A percentile compares a stretch with the other conserved stretches of the same genome.
Conservation (phyloP, 2,329 filamentous ascomycete species). For the Calonectria crousiana region DNA sequence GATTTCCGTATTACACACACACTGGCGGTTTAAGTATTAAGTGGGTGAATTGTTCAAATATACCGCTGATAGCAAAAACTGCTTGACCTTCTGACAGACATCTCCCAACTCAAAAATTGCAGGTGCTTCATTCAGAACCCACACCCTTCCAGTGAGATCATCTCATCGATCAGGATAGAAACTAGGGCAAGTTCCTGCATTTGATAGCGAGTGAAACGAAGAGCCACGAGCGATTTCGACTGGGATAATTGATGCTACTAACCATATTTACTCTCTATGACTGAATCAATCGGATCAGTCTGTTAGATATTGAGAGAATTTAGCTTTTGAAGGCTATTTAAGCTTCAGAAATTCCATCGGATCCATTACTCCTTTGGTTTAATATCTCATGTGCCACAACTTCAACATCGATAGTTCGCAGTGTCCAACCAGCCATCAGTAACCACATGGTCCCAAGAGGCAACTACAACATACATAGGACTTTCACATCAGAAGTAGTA, state of each 20-base stretch:
- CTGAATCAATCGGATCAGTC: neutral
- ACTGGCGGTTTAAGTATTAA: neutral
- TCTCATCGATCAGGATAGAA: neutral
- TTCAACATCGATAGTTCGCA: neutral
- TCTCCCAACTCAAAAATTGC: neutral
- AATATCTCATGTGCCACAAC: neutral
- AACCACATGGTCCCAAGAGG: neutral
- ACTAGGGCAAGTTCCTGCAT: neutral
- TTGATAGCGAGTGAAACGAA: neutral
- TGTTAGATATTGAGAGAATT: neutral
- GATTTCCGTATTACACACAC: neutral
- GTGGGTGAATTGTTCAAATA: neutral
- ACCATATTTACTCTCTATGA: neutral
- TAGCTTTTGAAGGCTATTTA: rapidly evolving
- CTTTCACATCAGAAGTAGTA: neutral
- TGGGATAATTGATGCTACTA: neutral
- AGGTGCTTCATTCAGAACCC: neutral
- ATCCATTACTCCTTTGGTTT: neutral
- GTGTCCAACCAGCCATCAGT: neutral
- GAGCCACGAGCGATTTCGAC: neutral
- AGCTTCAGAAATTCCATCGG: neutral
- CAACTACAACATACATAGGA: neutral
- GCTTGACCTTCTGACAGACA: neutral
- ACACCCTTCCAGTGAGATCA: neutral
- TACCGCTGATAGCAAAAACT: neutral